Percentiles rank a stretch among this genome's conserved stretches.
phyloP scores from a whole-genome alignment of 495 filamentous ascomycete species.

The Sabuloglossum arenarium region DNA sequence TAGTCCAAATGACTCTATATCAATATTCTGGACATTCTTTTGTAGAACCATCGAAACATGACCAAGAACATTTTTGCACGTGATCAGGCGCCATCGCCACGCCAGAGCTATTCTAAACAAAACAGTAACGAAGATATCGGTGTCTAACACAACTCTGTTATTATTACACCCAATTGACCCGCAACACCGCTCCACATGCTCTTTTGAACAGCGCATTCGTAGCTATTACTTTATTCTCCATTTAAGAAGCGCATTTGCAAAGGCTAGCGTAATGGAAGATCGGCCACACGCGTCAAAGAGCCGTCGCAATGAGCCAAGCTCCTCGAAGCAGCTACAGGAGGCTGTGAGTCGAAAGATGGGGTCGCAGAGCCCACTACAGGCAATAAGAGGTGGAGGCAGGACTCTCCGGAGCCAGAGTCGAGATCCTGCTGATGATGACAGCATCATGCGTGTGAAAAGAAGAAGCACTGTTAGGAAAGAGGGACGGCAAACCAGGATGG shows the following conservation, averaged over 20 bases:
- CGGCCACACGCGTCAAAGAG: slow-evolving; percentile 11
- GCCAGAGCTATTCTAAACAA: not conserved
- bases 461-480: slow-evolving; percentile 9
- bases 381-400: slow-evolving; percentile 6
- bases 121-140: not conserved
- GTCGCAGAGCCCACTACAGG: slow-evolving; percentile 9
- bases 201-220: not conserved
- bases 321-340: slow-evolving; percentile 10
- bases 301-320: slow-evolving; percentile 14
- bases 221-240: not conserved
- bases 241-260: not conserved
- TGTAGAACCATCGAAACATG: too few species aligned
- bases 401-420: slow-evolving; percentile 21
- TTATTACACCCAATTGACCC: not conserved
- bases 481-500: slow-evolving; percentile 17
- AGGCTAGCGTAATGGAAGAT: slow-evolving; percentile 14
- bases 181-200: not conserved
- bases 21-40: slow-evolving; percentile 4
- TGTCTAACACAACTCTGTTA: not conserved
- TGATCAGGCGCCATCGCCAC: not conserved
- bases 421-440: slow-evolving; percentile 14
- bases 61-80: not conserved
- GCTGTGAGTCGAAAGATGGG: not conserved
- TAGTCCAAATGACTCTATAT: too few species aligned
- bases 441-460: not conserved